phyloP scores from a whole-genome alignment of 257 asterid genomes.

The Salvia hispanica region DNA sequence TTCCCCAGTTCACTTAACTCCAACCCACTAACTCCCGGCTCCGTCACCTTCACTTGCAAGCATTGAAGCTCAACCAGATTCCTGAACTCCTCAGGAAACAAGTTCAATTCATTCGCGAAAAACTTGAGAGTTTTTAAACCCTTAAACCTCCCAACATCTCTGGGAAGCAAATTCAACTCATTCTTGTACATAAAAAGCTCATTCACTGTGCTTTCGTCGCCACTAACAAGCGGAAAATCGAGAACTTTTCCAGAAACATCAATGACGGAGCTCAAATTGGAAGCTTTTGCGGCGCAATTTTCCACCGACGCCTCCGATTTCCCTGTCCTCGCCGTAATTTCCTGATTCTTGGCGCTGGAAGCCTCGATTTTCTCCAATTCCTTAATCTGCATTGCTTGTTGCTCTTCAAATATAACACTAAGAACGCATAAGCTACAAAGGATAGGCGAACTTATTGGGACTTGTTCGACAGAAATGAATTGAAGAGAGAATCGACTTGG shows the following conservation, averaged over 20 bases:
- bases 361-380: slow-evolving; percentile 47
- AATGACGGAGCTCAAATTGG: slow-evolving; percentile 42
- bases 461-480: not conserved
- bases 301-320: slow-evolving; percentile 36
- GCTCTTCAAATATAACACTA: slow-evolving; percentile 22
- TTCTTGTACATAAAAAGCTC: slow-evolving; percentile 78
- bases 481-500: not conserved
- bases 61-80: slow-evolving; percentile 67
- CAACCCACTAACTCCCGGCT: slow-evolving; percentile 69
- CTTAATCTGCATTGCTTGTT: slow-evolving; percentile 49
- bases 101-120: slow-evolving; percentile 77
- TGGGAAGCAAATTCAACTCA: slow-evolving; percentile 72
- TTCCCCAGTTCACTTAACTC: slow-evolving; percentile 65
- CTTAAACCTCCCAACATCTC: slow-evolving; percentile 55
- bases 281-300: slow-evolving; percentile 33
- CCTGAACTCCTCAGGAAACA: slow-evolving; percentile 68
- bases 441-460: not conserved
- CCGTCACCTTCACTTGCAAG: slow-evolving; percentile 74
- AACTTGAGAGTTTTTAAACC: slow-evolving; percentile 73
- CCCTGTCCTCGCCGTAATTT: slow-evolving; percentile 19
- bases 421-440: not conserved
- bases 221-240: slow-evolving; percentile 53
- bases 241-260: slow-evolving; percentile 70
- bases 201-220: slow-evolving; percentile 45
- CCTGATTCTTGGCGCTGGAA: slow-evolving; percentile 27